These are phyloP conservation scores for Yamadazyma takamatsuzukensis DNA, from an alignment of 805 yeast genomes.

Conservation along the genomic window DNA sequence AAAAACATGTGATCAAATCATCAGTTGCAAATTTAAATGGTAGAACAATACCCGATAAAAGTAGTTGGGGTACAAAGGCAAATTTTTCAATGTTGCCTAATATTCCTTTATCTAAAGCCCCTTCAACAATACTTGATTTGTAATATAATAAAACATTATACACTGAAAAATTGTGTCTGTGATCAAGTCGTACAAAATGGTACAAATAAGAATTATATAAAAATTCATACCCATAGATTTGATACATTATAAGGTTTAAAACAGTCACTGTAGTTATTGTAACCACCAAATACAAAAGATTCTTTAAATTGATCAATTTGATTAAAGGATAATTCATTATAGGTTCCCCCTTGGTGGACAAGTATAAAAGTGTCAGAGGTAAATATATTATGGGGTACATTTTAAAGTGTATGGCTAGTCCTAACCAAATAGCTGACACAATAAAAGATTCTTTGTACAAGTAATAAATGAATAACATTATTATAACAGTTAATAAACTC, in stretches of 20 bases:
- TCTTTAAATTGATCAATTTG: slow-evolving; percentile 36
- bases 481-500: slow-evolving; percentile 76
- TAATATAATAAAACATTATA: slow-evolving; percentile 74
- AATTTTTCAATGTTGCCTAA: slow-evolving; percentile 42
- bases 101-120: slow-evolving; percentile 1
- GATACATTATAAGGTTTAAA: slow-evolving; percentile 60
- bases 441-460: slow-evolving; percentile 29
- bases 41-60: slow-evolving; percentile 52
- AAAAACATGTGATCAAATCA: slow-evolving; percentile 31
- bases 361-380: slow-evolving; percentile 59
- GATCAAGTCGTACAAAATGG: slow-evolving; percentile 82
- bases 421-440: slow-evolving; percentile 49
- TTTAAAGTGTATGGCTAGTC: slow-evolving; percentile 82
- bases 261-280: slow-evolving; percentile 41
- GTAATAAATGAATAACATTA: slow-evolving; percentile 54
- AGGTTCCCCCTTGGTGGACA: slow-evolving; percentile 24
- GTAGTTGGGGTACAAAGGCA: slow-evolving; percentile 83
- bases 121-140: slow-evolving; percentile 37
- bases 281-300: slow-evolving; percentile 25
- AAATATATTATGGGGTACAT: slow-evolving; percentile 87
- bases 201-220: slow-evolving; percentile 75
- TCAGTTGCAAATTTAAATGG: slow-evolving; percentile 44
- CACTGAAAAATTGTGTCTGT: slow-evolving; percentile 90
- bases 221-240: slow-evolving; percentile 69
- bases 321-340: slow-evolving; percentile 23